Conservation (phyloP, 2,329 filamentous ascomycete species). For the Pyricularia sp. region DNA sequence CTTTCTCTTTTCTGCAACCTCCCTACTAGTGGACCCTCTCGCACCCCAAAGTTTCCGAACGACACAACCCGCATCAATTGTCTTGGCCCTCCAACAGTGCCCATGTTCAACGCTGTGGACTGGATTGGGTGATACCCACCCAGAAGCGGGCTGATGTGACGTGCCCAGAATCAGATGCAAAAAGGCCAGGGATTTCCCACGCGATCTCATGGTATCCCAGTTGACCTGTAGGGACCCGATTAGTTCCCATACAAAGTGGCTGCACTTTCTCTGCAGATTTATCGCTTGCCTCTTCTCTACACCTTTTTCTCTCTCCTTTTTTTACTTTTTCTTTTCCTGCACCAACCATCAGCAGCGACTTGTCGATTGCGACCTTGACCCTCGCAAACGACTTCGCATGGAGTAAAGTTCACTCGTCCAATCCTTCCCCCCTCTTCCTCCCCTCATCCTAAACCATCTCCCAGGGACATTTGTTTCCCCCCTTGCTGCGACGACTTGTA, state of each 20-base stretch:
- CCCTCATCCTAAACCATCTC: background rate
- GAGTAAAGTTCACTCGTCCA: background rate
- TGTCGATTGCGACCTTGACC: background rate
- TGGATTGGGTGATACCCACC: background rate
- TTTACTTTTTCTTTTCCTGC: background rate
- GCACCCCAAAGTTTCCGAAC: background rate
- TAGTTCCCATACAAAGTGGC: background rate
- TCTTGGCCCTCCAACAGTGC: background rate
- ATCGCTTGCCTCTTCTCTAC: background rate
- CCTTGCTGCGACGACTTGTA: background rate
- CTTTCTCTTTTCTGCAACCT: background rate
- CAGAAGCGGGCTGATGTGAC: background rate
- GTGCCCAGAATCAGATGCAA: background rate
- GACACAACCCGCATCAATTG: background rate
- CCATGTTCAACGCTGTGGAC: background rate
- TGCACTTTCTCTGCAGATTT: background rate
- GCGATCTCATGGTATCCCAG: background rate
- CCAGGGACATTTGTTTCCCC: background rate
- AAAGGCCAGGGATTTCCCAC: background rate
- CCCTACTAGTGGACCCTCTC: background rate
- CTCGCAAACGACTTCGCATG: background rate
- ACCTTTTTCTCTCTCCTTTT: background rate
- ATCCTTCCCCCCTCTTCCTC: background rate
- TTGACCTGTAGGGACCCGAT: background rate
- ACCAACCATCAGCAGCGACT: background rate